Percentiles rank a stretch among this genome's conserved stretches.
Conservation (phyloP, 768 basidiomycete species). For the Agaricus sinodeliciosus region DNA sequence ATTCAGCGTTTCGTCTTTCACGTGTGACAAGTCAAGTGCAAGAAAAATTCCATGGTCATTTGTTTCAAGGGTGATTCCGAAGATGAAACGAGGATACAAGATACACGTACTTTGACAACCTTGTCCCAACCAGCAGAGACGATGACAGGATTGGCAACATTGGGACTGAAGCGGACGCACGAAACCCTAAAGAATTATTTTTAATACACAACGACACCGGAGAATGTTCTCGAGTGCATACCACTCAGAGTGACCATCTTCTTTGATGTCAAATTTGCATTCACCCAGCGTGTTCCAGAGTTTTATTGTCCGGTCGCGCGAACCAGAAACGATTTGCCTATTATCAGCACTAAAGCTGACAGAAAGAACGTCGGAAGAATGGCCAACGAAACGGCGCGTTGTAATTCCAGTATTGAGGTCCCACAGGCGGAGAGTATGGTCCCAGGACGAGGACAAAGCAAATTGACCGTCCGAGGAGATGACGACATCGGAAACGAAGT, state of each 20-base stretch:
- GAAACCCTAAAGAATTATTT: constrained; percentile 66
- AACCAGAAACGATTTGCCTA: constrained; percentile 98
- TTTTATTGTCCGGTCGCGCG: constrained; percentile 95
- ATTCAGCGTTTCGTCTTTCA: constrained; percentile 66
- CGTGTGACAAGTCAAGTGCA: constrained; percentile 54
- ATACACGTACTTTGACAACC: constrained; percentile 86
- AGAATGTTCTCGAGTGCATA: constrained; percentile 20
- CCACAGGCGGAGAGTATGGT: constrained; percentile 99
- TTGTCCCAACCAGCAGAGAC: constrained; percentile 99
- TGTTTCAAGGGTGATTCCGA: not conserved
- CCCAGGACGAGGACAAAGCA: constrained; percentile 98
- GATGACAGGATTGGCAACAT: constrained; percentile 95
- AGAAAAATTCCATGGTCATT: constrained; percentile 57
- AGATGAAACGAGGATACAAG: not conserved
- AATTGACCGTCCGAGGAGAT: constrained; percentile 99
- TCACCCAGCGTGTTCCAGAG: constrained; percentile 99
- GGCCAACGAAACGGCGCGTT: constrained; percentile 96
- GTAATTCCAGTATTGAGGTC: constrained; percentile 97
- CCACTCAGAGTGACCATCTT: constrained; percentile 98
- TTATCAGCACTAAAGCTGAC: constrained; percentile 99
- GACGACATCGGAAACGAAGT: constrained; percentile 98
- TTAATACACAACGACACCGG: constrained; percentile 12
- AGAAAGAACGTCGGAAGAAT: constrained; percentile 95
- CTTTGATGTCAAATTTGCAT: constrained; percentile 99
- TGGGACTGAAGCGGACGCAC: constrained; percentile 98